These are phyloP conservation scores for Rhizopogon vinicolor DNA, from an alignment of 768 basidiomycete species.

Conservation along the genomic window DNA sequence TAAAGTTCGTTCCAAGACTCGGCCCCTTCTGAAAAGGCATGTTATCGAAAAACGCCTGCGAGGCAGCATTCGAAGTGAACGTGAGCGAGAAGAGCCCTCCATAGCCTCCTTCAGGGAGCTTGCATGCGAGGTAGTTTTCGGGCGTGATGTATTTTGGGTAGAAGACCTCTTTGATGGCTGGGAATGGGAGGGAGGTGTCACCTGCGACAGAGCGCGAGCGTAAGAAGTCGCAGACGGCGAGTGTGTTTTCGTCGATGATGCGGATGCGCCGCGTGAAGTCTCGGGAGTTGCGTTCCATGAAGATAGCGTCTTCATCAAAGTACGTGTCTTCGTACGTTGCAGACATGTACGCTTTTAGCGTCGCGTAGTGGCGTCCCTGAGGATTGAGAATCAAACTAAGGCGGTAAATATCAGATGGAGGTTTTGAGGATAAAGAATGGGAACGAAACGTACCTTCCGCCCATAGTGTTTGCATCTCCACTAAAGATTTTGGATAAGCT, in stretches of 20 bases:
- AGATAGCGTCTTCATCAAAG: conserved; percentile 89
- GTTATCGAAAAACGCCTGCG: conserved; percentile 79
- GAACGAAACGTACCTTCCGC: conserved; percentile 71
- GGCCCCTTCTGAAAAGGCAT: conserved; percentile 88
- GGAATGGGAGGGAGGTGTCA: conserved; percentile 19
- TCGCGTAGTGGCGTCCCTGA: conserved; percentile 57
- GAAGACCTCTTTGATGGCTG: conserved; percentile 76
- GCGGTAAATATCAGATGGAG: neutral
- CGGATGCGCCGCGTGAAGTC: conserved; percentile 77
- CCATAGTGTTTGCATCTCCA: conserved; percentile 95
- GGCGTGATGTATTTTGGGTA: conserved; percentile 84
- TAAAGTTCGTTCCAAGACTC: conserved; percentile 92
- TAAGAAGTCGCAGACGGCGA: conserved; percentile 78
- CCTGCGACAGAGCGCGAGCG: conserved; percentile 48
- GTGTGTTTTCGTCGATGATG: conserved; percentile 77
- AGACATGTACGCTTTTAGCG: conserved; percentile 57
- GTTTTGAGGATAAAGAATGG: neutral
- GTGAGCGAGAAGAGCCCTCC: conserved; percentile 88
- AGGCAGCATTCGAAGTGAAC: conserved; percentile 66
- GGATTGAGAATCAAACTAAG: conserved; percentile 86
- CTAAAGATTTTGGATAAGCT: conserved; percentile 95
- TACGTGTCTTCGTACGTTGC: conserved; percentile 77
- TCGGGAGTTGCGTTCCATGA: conserved; percentile 97
- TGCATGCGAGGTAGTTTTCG: conserved; percentile 67
- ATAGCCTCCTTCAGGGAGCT: conserved; percentile 55